Base-by-base conservation (phyloP, 2,329 filamentous ascomycete species). In the Ascochyta clinopodiicola region DNA sequence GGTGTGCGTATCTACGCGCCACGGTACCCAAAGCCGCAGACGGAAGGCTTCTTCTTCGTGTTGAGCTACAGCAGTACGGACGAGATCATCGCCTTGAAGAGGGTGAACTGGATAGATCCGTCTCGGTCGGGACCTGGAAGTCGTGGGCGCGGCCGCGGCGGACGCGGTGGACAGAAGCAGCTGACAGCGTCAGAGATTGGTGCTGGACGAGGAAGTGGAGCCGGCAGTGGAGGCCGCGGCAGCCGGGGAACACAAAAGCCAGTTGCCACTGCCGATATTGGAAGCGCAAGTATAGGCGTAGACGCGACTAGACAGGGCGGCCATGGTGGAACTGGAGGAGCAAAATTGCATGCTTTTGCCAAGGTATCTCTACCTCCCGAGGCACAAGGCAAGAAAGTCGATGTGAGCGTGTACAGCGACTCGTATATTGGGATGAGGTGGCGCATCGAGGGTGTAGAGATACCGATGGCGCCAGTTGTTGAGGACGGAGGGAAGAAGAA, bases 21-120 rank as follows among this genome's bases (percentile, higher is more conserved):
- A 2, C 84, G 85, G 21, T 98, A 96, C 77, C 94, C 94, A 1
- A 99, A 99, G 77, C 87, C 92, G 15, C 95, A 99, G 76, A 95
- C 87, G 0, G 95, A 99, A 70, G 93, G 93, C 0, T 98, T 88
- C 84, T 98, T 99, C 75, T 85, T 95, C 13, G 72, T 98, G 21
- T 83, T 96, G 0, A 88, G 87, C 6, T 86, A 90, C 64, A 68
- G 84, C 2, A 79, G 79, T 0, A 83, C 78, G 6, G 91, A 94
- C 56, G 91, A 97, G 64, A 82, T 98, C 35, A 76, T 96, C 4
- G 94, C 90, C 2, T 81, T 99, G 60, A 98, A 96, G 82, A 82
- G 95, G 27, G 85, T 95, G 0, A 88, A 87, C 1, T 98, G 95
- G 93, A 78, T 79, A 2, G 69, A 77, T 6, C 59, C 61, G 4